Base-by-base conservation (phyloP, 306 rosid species). In the Prunus mongolica region DNA sequence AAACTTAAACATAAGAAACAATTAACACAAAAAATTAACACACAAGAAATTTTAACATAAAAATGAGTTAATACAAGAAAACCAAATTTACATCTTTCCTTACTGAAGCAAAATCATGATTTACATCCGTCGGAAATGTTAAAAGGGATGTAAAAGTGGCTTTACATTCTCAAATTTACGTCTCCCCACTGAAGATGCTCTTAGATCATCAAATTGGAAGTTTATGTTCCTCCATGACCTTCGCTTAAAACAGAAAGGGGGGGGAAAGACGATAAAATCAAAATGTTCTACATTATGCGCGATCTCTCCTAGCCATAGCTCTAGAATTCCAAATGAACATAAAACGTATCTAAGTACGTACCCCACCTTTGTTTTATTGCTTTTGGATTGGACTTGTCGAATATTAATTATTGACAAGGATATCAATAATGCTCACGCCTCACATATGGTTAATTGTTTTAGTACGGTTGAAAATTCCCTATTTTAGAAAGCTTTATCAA, bases 311-410 rank as follows among this genome's bases (percentile, higher is more conserved):
- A 3, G 47, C 22, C 38, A 19, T 4, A 5, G 46, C 46, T 69
- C 38, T 34, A 69, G 61, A 49, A 58, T 12, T 54, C 50, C 64
- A 71, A 6, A 71, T 71, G 28, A 32, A 32, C 64, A 65, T 65
- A 25, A 19, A 7, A 65, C n/a, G 19, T 65, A 65, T 65, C 50
- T 34, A 65, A 46, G 41, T 63, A 25, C 16, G 5, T 16, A 30
- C 12, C 19, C 5, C 19, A 8, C 10, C 50, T 4, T 24, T 14
- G 41, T 20, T 19, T 19, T 65, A 6, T 11, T 32, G 38, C n/a
- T 22, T 32, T 34, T 34, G 41, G 41, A 34, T 34, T 34, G 27
- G 49, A 32, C n/a, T 34, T 32, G 68, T 64, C 68, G 24, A 32
- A 32, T 46, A 46, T 34, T 46, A 12, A 46, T 34, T 46, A 12